Evolutionary conservation across 2,329 filamentous ascomycete genomes (phyloP).

Genomic region (Cordyceps farinosa): DNA sequence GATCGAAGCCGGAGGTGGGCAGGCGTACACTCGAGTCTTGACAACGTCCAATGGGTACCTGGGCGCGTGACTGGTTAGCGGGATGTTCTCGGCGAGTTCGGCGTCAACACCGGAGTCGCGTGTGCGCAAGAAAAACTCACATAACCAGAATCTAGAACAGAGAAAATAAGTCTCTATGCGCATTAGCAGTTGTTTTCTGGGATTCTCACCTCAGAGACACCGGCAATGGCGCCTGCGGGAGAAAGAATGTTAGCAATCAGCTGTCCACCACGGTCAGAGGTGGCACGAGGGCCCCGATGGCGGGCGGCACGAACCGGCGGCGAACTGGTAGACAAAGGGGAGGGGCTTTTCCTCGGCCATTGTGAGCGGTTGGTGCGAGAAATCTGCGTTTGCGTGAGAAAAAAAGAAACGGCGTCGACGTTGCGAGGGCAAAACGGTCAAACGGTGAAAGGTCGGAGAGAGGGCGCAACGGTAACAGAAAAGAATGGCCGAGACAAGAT

Average conservation of each 20-base stretch:
- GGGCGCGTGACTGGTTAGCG: conserved; percentile 23
- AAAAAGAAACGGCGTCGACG: not conserved
- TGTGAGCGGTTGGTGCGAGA: conserved; percentile 31
- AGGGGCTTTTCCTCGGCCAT: conserved; percentile 72
- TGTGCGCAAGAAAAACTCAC: conserved; percentile 46
- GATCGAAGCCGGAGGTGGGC: conserved; percentile 17
- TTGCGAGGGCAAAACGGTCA: not conserved
- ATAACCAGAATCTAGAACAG: conserved; percentile 76
- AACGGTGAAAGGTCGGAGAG: conserved; percentile 17
- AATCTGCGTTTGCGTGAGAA: not conserved
- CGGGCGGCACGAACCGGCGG: conserved; percentile 61
- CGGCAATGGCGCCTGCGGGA: conserved; percentile 76
- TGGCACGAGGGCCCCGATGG: not conserved
- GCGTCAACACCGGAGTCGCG: conserved; percentile 10
- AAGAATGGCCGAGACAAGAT: conserved; percentile 4
- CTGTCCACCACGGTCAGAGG: not conserved
- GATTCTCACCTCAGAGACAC: conserved; percentile 78
- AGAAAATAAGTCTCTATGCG: not conserved
- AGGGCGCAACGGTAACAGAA: conserved; percentile 5
- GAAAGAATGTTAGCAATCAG: conserved; percentile 19
- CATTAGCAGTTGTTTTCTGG: conserved; percentile 20
- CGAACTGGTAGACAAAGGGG: conserved; percentile 92
- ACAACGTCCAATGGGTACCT: conserved; percentile 99
- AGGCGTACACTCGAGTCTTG: conserved; percentile 88
- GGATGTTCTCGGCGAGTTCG: conserved; percentile 16